These are phyloP conservation scores for Pittosporum tobira DNA, from an alignment of 129 eudicot species.

Conservation along the genomic window DNA sequence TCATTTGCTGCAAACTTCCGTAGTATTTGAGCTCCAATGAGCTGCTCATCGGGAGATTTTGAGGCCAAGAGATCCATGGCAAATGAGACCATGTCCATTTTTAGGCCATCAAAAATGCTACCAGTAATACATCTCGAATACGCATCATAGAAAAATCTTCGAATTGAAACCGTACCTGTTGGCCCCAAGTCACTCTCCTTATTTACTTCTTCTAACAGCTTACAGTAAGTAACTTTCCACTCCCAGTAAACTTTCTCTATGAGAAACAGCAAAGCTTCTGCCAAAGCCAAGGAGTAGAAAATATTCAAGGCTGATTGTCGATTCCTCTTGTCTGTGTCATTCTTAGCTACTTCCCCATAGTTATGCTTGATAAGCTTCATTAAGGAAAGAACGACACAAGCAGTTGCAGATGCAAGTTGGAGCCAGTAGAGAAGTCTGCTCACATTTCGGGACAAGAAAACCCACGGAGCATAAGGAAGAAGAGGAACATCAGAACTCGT, in stretches of 20 bases:
- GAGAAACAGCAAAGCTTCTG: conserved; percentile 82
- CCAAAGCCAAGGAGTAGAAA: conserved; percentile 72
- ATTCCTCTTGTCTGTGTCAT: conserved; percentile 46
- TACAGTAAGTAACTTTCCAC: conserved; percentile 48
- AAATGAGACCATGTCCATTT: conserved; percentile 93
- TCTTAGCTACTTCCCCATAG: conserved; percentile 26
- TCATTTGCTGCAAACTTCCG: conserved; percentile 40
- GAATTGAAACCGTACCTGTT: conserved; percentile 53
- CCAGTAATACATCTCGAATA: conserved; percentile 64
- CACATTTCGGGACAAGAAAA: conserved; percentile 57
- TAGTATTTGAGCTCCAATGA: conserved; percentile 66
- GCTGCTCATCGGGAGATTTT: conserved; percentile 72
- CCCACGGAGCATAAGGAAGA: conserved; percentile 60
- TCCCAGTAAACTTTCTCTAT: conserved; percentile 90
- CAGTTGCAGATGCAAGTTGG: conserved; percentile 58
- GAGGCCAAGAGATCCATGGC: conserved; percentile 80
- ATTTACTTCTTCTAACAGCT: conserved; percentile 48
- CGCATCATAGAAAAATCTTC: conserved; percentile 82
- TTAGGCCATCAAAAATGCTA: conserved; percentile 81
- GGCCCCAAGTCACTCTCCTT: conserved; percentile 66
- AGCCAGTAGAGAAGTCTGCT: conserved; percentile 72
- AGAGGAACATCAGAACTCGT: conserved; percentile 71
- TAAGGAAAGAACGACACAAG: conserved; percentile 61
- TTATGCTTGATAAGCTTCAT: conserved; percentile 49
- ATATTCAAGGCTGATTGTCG: conserved; percentile 53